Evolutionary conservation across 2,329 filamentous ascomycete species (phyloP), one percentile per base, ranked within the genome.

Genomic region (Phaeomoniella chlamydospora): DNA sequence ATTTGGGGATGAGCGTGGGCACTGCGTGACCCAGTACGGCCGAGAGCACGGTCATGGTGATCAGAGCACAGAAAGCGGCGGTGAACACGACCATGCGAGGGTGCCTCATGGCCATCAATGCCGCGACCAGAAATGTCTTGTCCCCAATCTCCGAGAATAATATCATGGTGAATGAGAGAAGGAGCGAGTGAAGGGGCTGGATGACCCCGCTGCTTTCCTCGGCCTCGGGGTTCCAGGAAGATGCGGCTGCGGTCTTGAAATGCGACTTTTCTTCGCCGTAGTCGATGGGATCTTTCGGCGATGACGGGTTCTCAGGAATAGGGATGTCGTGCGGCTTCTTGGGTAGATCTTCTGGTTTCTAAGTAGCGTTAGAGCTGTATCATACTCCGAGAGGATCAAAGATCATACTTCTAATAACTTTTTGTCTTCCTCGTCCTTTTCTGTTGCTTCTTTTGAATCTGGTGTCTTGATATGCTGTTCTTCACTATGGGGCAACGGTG

Each of bases 31-130:
- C 90, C 3, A 96, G 70, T 4, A 96, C 68, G 5, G 90, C 90
- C 1, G 90, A 96, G 12, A 98, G 72, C 6, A 96, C 72, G 0
- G 90, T 98, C 90, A 98, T 98, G 54, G 82, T 73, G 40, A 94
- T 74, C 32, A 98, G 68, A 6, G 90, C 92, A 36, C 79, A 77
- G 49, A 94, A 88, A n/a, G 90, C 90, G 5, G 90, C 86, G 2
- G 84, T 82, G 61, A 98, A 98, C 42, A 98, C 90, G 10, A 96
- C 72, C 44, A 94, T 65, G 36, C 90, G 80, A 42, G 90, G 81
- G 51, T 98, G 88, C 55, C 94, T 90, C 90, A 98, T 98, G 10
- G 90, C 90, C 90, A 98, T 98, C 13, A 98, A 73, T 5, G 87
- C 88, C 4, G 90, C 90, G 15, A 98, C 85, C 31, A 98, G 70